A percentile compares a stretch with the other conserved stretches of the same genome.
Evolutionary conservation across 345 rosid species (phyloP).

Genomic region (Zanthoxylum bungeanum): DNA sequence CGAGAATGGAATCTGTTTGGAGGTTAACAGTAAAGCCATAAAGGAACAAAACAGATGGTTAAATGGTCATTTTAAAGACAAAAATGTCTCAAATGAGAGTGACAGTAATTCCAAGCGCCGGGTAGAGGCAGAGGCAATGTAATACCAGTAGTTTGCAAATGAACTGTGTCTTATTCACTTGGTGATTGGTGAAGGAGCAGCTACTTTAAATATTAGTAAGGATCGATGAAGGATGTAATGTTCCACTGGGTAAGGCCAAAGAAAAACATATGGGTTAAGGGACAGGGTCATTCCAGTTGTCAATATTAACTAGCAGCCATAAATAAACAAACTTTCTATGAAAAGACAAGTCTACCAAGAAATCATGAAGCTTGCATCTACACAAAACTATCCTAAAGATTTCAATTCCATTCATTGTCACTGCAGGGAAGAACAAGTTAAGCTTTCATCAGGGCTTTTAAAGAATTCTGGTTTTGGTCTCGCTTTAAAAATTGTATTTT

Average conservation of each 20-base stretch:
- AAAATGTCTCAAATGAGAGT: too few relatives aligned
- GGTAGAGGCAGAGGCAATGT: too few relatives aligned
- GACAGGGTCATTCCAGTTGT: not conserved
- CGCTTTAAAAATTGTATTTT: too few relatives aligned
- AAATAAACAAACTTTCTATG: not conserved
- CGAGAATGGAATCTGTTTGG: not conserved
- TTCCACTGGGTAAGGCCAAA: not conserved
- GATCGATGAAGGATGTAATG: not conserved
- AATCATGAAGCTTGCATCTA: not conserved
- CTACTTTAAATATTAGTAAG: not conserved
- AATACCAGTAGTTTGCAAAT: not conserved
- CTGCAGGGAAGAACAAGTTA: not conserved
- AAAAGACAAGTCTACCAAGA: constrained; percentile 2
- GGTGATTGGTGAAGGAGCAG: not conserved
- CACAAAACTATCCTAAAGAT: not conserved
- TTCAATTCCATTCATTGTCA: not conserved
- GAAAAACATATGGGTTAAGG: not conserved
- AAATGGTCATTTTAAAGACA: too few relatives aligned
- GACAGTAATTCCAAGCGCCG: too few relatives aligned
- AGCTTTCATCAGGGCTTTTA: not conserved
- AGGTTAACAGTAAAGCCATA: not conserved
- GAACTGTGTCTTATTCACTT: not conserved
- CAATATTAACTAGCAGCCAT: not conserved
- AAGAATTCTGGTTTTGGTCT: too few relatives aligned
- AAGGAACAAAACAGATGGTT: not conserved